Percentiles rank a stretch among this genome's conserved stretches.
These are phyloP conservation scores for Tetrahymena thermophila DNA, from an alignment of 73 alveolate species.

Conservation along the genomic window DNA sequence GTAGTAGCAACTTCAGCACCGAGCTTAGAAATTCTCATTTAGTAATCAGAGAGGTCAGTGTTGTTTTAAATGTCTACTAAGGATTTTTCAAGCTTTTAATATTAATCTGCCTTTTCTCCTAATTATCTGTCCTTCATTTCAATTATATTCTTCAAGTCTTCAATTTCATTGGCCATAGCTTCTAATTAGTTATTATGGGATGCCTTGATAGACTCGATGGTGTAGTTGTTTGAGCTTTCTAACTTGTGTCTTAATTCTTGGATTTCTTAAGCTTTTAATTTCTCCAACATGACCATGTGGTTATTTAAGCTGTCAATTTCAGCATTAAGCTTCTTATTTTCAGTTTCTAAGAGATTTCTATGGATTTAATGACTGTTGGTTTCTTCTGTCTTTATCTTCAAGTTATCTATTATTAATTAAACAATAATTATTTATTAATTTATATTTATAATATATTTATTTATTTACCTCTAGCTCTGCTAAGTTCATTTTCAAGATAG, in stretches of 20 bases:
- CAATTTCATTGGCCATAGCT: background rate
- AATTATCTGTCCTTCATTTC: background rate
- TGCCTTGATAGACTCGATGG: background rate
- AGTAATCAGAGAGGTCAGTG: background rate
- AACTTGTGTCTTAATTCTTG: background rate
- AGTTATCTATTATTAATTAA: background rate
- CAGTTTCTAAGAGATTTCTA: background rate
- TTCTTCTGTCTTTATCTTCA: background rate
- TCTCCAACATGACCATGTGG: background rate
- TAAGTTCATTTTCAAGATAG: background rate
- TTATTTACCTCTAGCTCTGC: background rate
- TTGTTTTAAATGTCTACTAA: background rate
- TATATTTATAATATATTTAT: background rate
- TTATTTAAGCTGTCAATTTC: background rate
- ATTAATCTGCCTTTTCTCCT: background rate
- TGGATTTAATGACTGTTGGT: background rate
- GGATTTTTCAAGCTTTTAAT: background rate
- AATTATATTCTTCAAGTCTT: background rate
- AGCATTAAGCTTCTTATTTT: background rate
- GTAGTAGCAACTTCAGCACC: constrained; percentile 3
- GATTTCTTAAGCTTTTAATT: background rate
- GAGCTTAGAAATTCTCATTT: background rate
- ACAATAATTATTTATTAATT: background rate
- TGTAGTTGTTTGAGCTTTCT: background rate
- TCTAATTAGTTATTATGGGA: background rate